A percentile compares a stretch with the other conserved stretches of the same genome.
phyloP scores from a whole-genome alignment of 1,284 basidiomycete genomes.

The Heterobasidion parviporum region DNA sequence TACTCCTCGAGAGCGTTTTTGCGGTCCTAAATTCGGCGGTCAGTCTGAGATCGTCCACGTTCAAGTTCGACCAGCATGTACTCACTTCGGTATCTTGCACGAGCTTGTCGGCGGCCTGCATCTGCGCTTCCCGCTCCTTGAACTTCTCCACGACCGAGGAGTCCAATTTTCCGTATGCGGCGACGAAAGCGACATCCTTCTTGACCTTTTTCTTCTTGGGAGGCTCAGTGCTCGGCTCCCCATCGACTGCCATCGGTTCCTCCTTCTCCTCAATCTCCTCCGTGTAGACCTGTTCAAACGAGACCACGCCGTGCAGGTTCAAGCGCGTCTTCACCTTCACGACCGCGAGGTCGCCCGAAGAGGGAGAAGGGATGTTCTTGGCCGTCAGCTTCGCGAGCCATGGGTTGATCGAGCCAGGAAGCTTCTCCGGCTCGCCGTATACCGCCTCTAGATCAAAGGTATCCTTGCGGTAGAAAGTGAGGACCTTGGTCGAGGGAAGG shows the following conservation, averaged over 20 bases:
- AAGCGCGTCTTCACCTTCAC: conserved; percentile 88
- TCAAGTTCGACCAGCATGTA: conserved; percentile 7
- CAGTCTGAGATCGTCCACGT: neutral
- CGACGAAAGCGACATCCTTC: conserved; percentile 69
- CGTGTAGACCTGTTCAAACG: conserved; percentile 78
- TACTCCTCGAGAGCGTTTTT: conserved; percentile 98
- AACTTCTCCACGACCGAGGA: conserved; percentile 51
- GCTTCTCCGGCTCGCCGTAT: conserved; percentile 61
- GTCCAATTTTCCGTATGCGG: conserved; percentile 58
- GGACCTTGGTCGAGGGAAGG: conserved; percentile 87
- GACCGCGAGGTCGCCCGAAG: conserved; percentile 59
- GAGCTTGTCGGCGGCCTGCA: conserved; percentile 87
- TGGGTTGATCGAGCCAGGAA: conserved; percentile 78
- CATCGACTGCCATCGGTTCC: conserved; percentile 71
- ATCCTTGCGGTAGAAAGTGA: conserved; percentile 88
- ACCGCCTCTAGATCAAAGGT: conserved; percentile 80
- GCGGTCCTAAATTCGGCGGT: conserved; percentile 55
- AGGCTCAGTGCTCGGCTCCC: conserved; percentile 39
- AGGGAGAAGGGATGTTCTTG: conserved; percentile 66
- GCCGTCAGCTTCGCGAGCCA: conserved; percentile 77
- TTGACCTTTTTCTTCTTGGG: conserved; percentile 84
- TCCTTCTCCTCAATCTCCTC: conserved; percentile 81
- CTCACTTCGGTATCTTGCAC: conserved; percentile 89
- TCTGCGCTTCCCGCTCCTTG: conserved; percentile 77
- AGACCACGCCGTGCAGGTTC: conserved; percentile 79